These are phyloP conservation scores for Strobilomyces confusus DNA, from an alignment of 768 basidiomycete species.

Conservation along the genomic window DNA sequence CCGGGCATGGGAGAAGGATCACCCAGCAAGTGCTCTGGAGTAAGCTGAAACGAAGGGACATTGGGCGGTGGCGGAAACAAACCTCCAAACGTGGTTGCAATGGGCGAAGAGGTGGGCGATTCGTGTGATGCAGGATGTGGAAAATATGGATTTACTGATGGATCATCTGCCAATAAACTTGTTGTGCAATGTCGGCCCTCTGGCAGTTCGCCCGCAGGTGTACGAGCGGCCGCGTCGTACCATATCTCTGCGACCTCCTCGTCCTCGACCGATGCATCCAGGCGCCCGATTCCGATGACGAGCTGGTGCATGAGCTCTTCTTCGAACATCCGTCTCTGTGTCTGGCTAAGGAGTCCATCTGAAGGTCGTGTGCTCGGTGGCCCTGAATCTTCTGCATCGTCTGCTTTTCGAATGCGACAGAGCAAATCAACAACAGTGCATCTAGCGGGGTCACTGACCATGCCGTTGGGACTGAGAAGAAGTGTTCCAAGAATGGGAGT, in stretches of 20 bases:
- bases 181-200: slow-evolving; percentile 14
- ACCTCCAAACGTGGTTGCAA: slow-evolving; percentile 18
- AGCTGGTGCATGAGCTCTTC: slow-evolving; percentile 82
- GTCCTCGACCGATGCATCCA: slow-evolving; percentile 41
- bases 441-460: slow-evolving; percentile 70
- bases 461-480: slow-evolving; percentile 73
- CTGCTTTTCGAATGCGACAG: slow-evolving; percentile 60
- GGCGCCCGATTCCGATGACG: slow-evolving; percentile 82
- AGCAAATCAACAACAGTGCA: slow-evolving; percentile 77
- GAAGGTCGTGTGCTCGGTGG: slow-evolving; percentile 34
- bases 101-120: slow-evolving; percentile 25
- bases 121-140: slow-evolving; percentile 36
- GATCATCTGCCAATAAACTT: slow-evolving; percentile 5
- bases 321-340: slow-evolving; percentile 65
- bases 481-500: slow-evolving; percentile 89
- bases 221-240: slow-evolving; percentile 30
- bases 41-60: slow-evolving; percentile 16
- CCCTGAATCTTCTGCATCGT: slow-evolving; percentile 37
- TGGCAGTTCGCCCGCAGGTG: slow-evolving; percentile 28
- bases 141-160: slow-evolving; percentile 50
- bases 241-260: slow-evolving; percentile 37
- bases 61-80: slow-evolving; percentile 8
- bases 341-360: slow-evolving; percentile 47
- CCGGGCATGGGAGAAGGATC: slow-evolving; percentile 14
- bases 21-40: slow-evolving; percentile 9